phyloP scores from a whole-genome alignment of 345 rosid genomes.

The Capsella bursapastoris region DNA sequence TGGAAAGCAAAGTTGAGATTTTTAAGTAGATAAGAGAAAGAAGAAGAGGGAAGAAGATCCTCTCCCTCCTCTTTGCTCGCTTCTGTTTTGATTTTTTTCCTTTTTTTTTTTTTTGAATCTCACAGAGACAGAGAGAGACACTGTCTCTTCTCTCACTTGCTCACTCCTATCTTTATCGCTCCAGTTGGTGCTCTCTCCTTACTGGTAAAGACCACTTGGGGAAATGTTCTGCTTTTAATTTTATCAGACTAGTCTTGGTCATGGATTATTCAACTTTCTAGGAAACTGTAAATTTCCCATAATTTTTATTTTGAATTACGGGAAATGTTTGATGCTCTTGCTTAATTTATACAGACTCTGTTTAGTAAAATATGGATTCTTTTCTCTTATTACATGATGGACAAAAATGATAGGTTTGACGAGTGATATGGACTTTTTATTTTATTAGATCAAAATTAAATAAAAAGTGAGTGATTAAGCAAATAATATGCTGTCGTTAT shows the following conservation, averaged over 20 bases:
- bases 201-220: conserved; percentile 47
- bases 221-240: conserved; percentile 39
- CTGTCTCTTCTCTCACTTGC: not conserved
- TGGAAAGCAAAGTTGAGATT: not conserved
- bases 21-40: conserved; percentile 19
- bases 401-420: conserved; percentile 22
- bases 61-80: conserved; percentile 35
- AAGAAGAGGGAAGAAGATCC: conserved; percentile 26
- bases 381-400: not conserved
- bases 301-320: not conserved
- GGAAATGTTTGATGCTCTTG: conserved; percentile 9
- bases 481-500: conserved; percentile 13
- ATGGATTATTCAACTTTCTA: conserved; percentile 35
- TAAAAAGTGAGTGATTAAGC: not conserved
- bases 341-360: conserved; percentile 22
- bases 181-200: conserved; percentile 45
- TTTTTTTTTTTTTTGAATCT: conserved; percentile 20
- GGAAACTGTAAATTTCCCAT: conserved; percentile 32
- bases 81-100: conserved; percentile 26
- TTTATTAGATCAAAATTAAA: not conserved
- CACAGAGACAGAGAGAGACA: not conserved
- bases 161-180: conserved; percentile 49
- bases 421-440: not conserved
- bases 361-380: conserved; percentile 12
- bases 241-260: not conserved